A percentile compares a stretch with the other conserved stretches of the same genome.
phyloP scores from a whole-genome alignment of 345 rosid genomes.

The Eucalyptus coolabah region DNA sequence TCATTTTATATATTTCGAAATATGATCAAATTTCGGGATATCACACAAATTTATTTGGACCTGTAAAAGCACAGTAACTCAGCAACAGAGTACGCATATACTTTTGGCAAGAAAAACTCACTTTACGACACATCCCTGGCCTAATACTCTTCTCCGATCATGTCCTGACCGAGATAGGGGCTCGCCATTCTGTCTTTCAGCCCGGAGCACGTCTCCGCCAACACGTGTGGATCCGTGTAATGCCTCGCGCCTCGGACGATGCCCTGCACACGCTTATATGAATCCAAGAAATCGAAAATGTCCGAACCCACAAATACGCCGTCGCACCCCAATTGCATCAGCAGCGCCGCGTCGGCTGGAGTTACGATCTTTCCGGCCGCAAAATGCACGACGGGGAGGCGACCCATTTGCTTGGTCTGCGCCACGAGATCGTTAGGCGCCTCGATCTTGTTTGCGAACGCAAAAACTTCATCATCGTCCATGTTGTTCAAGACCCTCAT shows the following conservation, averaged over 20 bases:
- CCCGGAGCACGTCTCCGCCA: conserved; percentile 41
- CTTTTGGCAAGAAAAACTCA: background rate
- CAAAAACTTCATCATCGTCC: conserved; percentile 47
- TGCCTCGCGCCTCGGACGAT: conserved; percentile 55
- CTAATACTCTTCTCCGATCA: conserved; percentile 24
- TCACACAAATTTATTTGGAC: background rate
- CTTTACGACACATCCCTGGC: background rate
- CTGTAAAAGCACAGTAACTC: background rate
- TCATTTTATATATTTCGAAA: too few relatives aligned
- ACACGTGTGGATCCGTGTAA: conserved; percentile 43
- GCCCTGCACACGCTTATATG: conserved; percentile 29
- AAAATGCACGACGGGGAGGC: conserved; percentile 45
- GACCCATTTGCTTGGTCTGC: conserved; percentile 60
- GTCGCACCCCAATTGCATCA: conserved; percentile 66
- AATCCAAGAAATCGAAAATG: conserved; percentile 25
- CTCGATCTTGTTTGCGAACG: conserved; percentile 32
- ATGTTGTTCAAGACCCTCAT: conserved; percentile 26
- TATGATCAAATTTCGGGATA: too few relatives aligned
- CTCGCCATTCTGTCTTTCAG: conserved; percentile 14
- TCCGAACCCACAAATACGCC: conserved; percentile 43
- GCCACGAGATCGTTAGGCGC: conserved; percentile 50
- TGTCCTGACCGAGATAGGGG: conserved; percentile 16
- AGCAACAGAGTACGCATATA: background rate
- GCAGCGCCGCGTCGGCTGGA: conserved; percentile 53
- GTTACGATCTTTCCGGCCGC: conserved; percentile 47